Percentiles rank a stretch among this genome's conserved stretches.
phyloP scores from a whole-genome alignment of 2,329 filamentous ascomycete species.

The Xylaria sp. region DNA sequence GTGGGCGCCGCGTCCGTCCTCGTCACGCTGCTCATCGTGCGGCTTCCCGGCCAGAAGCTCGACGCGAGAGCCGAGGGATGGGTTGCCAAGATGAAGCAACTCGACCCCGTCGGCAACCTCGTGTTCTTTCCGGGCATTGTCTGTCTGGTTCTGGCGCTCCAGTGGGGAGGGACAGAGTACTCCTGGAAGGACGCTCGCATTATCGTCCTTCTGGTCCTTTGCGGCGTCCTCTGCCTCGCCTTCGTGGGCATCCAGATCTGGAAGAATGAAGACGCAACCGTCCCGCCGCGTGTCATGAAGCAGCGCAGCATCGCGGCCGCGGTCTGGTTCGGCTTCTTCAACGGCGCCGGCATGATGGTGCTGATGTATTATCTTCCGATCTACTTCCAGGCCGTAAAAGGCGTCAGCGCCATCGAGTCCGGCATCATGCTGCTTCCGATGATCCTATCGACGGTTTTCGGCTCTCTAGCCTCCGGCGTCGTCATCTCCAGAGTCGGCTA shows the following conservation, averaged over 20 bases:
- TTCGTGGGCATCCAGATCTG: constrained; percentile 35
- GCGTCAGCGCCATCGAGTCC: constrained; percentile 34
- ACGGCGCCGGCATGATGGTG: constrained; percentile 33
- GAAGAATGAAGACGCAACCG: constrained; percentile 21
- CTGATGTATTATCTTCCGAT: constrained; percentile 39
- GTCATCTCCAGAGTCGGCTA: constrained; percentile 32
- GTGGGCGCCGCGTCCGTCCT: constrained; percentile 18
- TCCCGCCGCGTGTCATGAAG: constrained; percentile 27
- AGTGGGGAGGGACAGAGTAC: constrained; percentile 43
- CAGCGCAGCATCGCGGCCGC: constrained; percentile 23
- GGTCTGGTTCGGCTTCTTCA: constrained; percentile 18
- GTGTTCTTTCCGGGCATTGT: constrained; percentile 30
- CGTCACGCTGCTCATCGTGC: constrained; percentile 20
- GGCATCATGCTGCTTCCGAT: constrained; percentile 39
- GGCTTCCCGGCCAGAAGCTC: constrained; percentile 7
- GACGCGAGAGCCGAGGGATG: constrained; percentile 4
- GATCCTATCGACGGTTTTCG: constrained; percentile 31
- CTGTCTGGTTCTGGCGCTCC: constrained; percentile 48
- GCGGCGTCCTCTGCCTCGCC: constrained; percentile 32
- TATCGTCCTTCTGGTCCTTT: constrained; percentile 39
- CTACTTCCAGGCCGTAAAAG: constrained; percentile 33
- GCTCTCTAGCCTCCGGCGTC: constrained; percentile 28
- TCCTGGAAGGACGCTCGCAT: constrained; percentile 38
- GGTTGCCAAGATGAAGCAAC: constrained; percentile 8
- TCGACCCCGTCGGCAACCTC: constrained; percentile 19